Evolutionary conservation across 2,329 filamentous ascomycete genomes (phyloP).

Genomic region (Plectosphaerella cucumerina): DNA sequence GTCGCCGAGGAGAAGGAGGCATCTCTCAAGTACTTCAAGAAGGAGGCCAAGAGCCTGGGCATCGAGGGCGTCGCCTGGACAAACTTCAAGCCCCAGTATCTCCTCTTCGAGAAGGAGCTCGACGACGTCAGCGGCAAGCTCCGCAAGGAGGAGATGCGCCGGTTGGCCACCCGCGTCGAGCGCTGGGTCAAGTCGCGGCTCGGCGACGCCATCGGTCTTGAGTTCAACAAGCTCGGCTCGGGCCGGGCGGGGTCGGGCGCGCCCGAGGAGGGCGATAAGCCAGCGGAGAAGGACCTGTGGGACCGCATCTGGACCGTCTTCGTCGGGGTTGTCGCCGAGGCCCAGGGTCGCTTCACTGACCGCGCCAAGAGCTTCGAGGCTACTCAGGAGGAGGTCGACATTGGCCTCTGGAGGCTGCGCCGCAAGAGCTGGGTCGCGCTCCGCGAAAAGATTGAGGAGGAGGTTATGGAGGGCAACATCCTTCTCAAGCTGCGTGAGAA

Average conservation of each 20-base stretch:
- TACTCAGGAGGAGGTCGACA: slow-evolving; percentile 82
- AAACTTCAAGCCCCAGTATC: slow-evolving; percentile 75
- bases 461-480: slow-evolving; percentile 97
- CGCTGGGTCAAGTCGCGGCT: slow-evolving; percentile 89
- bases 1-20: slow-evolving; percentile 77
- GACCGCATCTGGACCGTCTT: slow-evolving; percentile 92
- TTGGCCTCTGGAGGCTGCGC: slow-evolving; percentile 87
- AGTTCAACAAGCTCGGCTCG: slow-evolving; percentile 94
- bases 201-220: slow-evolving; percentile 80
- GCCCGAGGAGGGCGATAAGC: slow-evolving; percentile 72
- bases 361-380: slow-evolving; percentile 92
- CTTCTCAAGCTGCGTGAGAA: slow-evolving; percentile 94
- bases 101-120: slow-evolving; percentile 83
- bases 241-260: slow-evolving; percentile 79
- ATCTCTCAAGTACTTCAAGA: slow-evolving; percentile 70
- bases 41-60: slow-evolving; percentile 67
- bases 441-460: slow-evolving; percentile 87
- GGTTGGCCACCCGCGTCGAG: slow-evolving; percentile 85
- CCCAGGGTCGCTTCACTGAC: slow-evolving; percentile 80
- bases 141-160: slow-evolving; percentile 92
- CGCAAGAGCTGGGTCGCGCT: slow-evolving; percentile 94
- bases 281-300: slow-evolving; percentile 85
- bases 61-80: slow-evolving; percentile 85
- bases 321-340: slow-evolving; percentile 74
- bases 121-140: slow-evolving; percentile 82